Evolutionary conservation across 352 stramenopile species (phyloP), one percentile per base, ranked within the genome.

Genomic region (Globisporangium nunn): DNA sequence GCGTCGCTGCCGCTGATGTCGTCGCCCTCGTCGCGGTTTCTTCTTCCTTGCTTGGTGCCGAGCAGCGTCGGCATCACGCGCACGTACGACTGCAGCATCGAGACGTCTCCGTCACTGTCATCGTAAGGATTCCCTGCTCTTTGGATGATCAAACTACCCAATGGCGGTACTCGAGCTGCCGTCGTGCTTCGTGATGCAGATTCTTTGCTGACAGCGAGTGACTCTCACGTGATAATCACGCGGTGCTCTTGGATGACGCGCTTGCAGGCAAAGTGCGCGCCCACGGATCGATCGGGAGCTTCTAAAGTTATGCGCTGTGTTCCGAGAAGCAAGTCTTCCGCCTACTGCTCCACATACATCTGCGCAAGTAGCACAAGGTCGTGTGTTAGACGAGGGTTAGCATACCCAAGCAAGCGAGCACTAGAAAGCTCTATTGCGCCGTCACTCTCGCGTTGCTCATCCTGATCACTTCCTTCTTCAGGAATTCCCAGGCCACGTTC

Each of bases 71-170:
- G 35, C 28, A 29, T 33, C 1, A 61, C 37, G 39, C 12, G 28
- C 55, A 55, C 55, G 29, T 8, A 54, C 4, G 55, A 61, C 30
- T 61, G 55, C 7, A 61, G 23, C 1, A 61, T 11, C 7, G 55
- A 37, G 14, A 6, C 6, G 33, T 39, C 48, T 2, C 17, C 17
- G 0, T 39, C 39, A 2, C 11, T 43, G 37, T 4, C 3, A 12
- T 4, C 11, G 12, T n/a, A 12, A 43, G 37, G 35, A 14, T 11
- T 40, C 17, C 6, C 8, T 17, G 7, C 6, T 18, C 10, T 31
- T 28, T 39, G 29, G 47, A 61, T 54, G 33, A 47, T 37, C 10
- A 46, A 46, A 11, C 23, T 8, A 49, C 4, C 55, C 55, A 8
- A 18, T 44, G 11, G 46, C 43, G 8, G 39, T 6, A 54, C n/a